A percentile compares a stretch with the other conserved stretches of the same genome.
Conservation (phyloP, 2,329 filamentous ascomycete genomes). For the Penicillium aurantiogriseum region DNA sequence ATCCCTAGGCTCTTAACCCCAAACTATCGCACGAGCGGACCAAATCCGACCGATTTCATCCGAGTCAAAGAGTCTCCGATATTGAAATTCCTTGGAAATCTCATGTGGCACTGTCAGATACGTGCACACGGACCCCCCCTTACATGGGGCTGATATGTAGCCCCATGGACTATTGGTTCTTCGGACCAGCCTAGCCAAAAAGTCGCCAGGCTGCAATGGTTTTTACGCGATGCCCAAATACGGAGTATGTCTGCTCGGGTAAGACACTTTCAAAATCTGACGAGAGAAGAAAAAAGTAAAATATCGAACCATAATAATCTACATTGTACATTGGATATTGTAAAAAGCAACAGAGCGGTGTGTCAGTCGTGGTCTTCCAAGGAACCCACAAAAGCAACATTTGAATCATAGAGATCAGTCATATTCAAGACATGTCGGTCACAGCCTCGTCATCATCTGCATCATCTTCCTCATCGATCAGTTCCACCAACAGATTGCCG, state of each 20-base stretch:
- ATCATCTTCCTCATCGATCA: slow-evolving; percentile 55
- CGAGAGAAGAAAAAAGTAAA: not conserved
- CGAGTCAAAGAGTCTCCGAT: slow-evolving; percentile 16
- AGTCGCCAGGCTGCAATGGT: not conserved
- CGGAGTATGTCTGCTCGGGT: not conserved
- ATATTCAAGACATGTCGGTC: slow-evolving; percentile 5
- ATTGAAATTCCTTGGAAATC: not conserved
- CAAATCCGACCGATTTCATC: slow-evolving; percentile 11
- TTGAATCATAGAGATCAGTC: not conserved
- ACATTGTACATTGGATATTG: slow-evolving; percentile 3
- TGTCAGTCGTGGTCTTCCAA: not conserved
- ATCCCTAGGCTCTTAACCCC: not conserved
- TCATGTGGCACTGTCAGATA: slow-evolving; percentile 1
- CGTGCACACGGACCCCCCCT: not conserved
- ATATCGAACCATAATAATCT: slow-evolving; percentile 1
- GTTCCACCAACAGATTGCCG: slow-evolving; percentile 87
- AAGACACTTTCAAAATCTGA: not conserved
- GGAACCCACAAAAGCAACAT: not conserved
- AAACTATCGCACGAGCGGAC: not conserved
- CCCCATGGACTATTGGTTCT: not conserved
- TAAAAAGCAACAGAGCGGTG: not conserved
- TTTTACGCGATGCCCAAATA: not conserved
- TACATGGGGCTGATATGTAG: not conserved
- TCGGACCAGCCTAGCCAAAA: not conserved
- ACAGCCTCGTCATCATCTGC: slow-evolving; percentile 39